These are phyloP conservation scores for Zoysia matrella DNA, from an alignment of 202 grass and related monocot species.

Conservation along the genomic window DNA sequence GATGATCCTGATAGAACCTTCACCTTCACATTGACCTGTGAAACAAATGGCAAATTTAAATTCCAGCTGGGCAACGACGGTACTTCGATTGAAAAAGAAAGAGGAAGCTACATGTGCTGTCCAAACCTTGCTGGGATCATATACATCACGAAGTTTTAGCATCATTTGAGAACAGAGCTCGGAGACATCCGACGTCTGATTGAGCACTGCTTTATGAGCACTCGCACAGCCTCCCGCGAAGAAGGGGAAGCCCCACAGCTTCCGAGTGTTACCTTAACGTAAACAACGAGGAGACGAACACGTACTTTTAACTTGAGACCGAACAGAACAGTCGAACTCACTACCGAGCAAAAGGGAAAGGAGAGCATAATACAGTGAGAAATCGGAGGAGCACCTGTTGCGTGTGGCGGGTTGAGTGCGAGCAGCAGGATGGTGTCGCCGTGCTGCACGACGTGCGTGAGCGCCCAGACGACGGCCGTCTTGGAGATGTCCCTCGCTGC, in stretches of 20 bases:
- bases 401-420: slow-evolving; percentile 64
- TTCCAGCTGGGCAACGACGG: neutral
- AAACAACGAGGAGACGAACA: neutral
- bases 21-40: slow-evolving; percentile 75
- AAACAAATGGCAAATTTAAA: neutral
- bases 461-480: slow-evolving; percentile 81
- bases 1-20: slow-evolving; percentile 63
- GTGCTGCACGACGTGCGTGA: slow-evolving; percentile 86
- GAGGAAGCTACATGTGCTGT: neutral
- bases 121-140: slow-evolving; percentile 77
- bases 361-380: too few relatives aligned
- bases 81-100: neutral
- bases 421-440: slow-evolving; percentile 78
- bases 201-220: slow-evolving; percentile 58
- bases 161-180: slow-evolving; percentile 86
- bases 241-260: slow-evolving; percentile 79
- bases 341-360: too few relatives aligned
- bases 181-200: slow-evolving; percentile 80
- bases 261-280: slow-evolving; percentile 47
- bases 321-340: too few relatives aligned
- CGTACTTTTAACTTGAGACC: too few relatives aligned
- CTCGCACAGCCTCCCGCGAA: slow-evolving; percentile 80
- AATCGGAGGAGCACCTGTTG: slow-evolving; percentile 37
- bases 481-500: slow-evolving; percentile 72
- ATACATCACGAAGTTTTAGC: slow-evolving; percentile 63